These are phyloP conservation scores for Cornus suecica DNA, from an alignment of 148 eudicot species.

Conservation along the genomic window DNA sequence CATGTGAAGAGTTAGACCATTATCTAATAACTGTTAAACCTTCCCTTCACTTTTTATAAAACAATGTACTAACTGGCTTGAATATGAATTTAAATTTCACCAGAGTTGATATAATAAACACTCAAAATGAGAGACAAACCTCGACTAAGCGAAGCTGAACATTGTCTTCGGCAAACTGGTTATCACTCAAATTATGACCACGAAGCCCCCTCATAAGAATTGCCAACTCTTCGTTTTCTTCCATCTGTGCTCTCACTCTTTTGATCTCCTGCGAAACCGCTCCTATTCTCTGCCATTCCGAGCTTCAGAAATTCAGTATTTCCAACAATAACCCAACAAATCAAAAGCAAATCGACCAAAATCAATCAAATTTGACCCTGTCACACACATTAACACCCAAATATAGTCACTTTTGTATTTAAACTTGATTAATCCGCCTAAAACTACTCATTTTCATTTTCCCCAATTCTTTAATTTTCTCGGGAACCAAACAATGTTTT, in stretches of 20 bases:
- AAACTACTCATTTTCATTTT: background rate
- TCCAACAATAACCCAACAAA: background rate
- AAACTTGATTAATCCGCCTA: background rate
- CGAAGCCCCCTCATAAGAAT: conserved; percentile 89
- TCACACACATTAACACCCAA: background rate
- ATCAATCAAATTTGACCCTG: background rate
- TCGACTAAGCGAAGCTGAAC: conserved; percentile 87
- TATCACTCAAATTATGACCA: conserved; percentile 90
- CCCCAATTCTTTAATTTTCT: background rate
- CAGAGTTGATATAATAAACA: background rate
- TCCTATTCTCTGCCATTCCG: conserved; percentile 66
- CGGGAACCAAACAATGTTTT: background rate
- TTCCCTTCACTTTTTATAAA: background rate
- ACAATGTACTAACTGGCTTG: background rate
- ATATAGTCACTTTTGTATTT: background rate
- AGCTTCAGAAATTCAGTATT: conserved; percentile 8
- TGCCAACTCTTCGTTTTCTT: conserved; percentile 87
- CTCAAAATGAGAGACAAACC: conserved; percentile 41
- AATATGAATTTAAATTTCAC: background rate
- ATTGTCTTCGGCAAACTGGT: conserved; percentile 79
- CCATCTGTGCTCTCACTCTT: conserved; percentile 95
- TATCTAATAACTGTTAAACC: background rate
- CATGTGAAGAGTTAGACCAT: background rate
- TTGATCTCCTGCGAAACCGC: conserved; percentile 88
- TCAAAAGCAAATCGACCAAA: background rate